phyloP scores from a whole-genome alignment of 352 stramenopile genomes.

The Thalassiosira ordinaria region DNA sequence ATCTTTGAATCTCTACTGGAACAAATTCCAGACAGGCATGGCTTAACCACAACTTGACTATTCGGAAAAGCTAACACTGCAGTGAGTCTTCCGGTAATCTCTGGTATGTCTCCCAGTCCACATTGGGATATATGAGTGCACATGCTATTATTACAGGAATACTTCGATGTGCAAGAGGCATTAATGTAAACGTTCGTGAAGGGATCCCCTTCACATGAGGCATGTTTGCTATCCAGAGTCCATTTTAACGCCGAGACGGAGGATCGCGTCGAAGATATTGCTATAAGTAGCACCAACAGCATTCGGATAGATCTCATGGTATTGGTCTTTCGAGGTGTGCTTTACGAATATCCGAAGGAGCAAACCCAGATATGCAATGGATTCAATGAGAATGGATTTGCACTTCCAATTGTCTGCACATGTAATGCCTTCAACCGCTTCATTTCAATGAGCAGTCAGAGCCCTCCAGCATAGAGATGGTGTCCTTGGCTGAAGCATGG shows the following conservation, averaged over 20 bases:
- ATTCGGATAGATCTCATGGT: neutral
- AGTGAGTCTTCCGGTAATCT: constrained; percentile 4
- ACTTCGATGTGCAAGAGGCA: neutral
- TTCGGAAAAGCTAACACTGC: neutral
- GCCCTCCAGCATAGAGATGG: too few species aligned
- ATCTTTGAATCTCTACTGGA: neutral
- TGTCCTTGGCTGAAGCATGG: too few species aligned
- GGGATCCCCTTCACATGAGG: constrained; percentile 4
- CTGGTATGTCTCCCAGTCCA: neutral
- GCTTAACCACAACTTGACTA: constrained; percentile 2
- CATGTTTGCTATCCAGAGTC: neutral
- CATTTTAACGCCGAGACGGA: constrained; percentile 1
- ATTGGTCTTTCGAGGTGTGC: too few species aligned
- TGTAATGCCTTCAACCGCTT: too few species aligned
- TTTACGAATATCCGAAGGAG: too few species aligned
- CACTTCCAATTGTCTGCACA: too few species aligned
- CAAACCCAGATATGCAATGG: neutral
- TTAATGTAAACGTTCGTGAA: neutral
- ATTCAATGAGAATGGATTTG: too few species aligned
- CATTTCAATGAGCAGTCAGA: too few species aligned
- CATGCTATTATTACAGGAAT: neutral
- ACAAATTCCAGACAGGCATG: neutral
- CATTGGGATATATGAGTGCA: neutral
- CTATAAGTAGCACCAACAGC: neutral
- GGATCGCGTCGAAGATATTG: neutral